These are phyloP conservation scores for Whalleya microplaca DNA, from an alignment of 2,329 filamentous ascomycete genomes.

Conservation along the genomic window DNA sequence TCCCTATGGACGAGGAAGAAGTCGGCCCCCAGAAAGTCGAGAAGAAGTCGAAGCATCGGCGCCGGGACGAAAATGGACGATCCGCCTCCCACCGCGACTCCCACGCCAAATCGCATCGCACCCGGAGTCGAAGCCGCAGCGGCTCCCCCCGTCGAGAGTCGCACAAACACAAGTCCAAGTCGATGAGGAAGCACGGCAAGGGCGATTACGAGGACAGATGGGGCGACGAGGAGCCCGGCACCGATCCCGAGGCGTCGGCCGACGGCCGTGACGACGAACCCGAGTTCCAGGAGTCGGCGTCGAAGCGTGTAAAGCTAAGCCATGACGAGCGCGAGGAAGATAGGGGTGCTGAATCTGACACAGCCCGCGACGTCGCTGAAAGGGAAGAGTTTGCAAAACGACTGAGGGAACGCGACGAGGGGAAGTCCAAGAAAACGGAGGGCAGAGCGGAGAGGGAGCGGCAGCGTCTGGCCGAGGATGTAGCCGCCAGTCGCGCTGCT, in stretches of 20 bases:
- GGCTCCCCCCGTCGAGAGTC: constrained; percentile 37
- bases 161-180: constrained; percentile 41
- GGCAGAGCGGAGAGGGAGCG: constrained; percentile 62
- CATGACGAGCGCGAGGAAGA: constrained; percentile 53
- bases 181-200: constrained; percentile 47
- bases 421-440: constrained; percentile 69
- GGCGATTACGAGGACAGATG: constrained; percentile 75
- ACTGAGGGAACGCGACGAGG: constrained; percentile 71
- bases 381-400: constrained; percentile 80
- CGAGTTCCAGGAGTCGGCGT: constrained; percentile 69
- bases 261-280: constrained; percentile 55
- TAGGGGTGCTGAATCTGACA: constrained; percentile 61
- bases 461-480: constrained; percentile 67
- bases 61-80: constrained; percentile 37
- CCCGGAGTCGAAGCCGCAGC: constrained; percentile 33
- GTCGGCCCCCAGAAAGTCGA: constrained; percentile 57
- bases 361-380: constrained; percentile 71
- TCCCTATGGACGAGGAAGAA: constrained; percentile 69
- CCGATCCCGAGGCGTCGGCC: constrained; percentile 48
- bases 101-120: constrained; percentile 25
- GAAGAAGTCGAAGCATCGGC: constrained; percentile 46
- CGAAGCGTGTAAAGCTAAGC: constrained; percentile 69
- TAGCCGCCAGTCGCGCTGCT: constrained; percentile 68
- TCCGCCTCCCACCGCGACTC: constrained; percentile 35
- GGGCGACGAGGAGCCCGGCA: constrained; percentile 73